Evolutionary conservation across 169 alveolate genomes (phyloP).

Genomic region (Eimeria tenella): DNA sequence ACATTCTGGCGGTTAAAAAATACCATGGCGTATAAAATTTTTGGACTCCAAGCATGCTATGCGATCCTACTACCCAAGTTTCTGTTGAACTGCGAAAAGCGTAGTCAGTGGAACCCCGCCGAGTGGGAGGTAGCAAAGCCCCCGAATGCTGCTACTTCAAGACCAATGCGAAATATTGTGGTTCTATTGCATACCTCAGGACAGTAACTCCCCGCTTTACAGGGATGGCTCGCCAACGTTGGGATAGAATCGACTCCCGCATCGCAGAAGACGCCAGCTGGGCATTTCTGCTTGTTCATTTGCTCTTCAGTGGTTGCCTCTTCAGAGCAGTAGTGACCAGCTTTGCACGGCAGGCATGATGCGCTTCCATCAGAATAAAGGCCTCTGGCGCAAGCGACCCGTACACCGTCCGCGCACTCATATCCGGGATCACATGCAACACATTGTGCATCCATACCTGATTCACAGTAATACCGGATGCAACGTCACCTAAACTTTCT

Average conservation of each 20-base stretch:
- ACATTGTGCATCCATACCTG: constrained; percentile 52
- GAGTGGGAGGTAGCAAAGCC: too few species aligned
- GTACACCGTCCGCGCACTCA: constrained; percentile 28
- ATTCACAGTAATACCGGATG: background rate
- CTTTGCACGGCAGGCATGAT: constrained; percentile 8
- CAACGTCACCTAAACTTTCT: too few species aligned
- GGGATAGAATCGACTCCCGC: constrained; percentile 44
- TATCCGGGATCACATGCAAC: constrained; percentile 38
- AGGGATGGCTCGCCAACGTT: constrained; percentile 58
- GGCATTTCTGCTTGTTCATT: constrained; percentile 66
- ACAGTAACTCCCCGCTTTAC: constrained; percentile 57
- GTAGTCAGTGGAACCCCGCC: too few species aligned
- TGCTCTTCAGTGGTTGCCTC: constrained; percentile 32
- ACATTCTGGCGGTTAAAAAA: background rate
- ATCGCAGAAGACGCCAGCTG: constrained; percentile 59
- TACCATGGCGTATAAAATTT: background rate
- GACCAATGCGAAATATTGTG: too few species aligned
- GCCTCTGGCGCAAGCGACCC: constrained; percentile 29
- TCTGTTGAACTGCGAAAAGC: too few species aligned
- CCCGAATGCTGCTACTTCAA: too few species aligned
- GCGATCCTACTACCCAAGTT: too few species aligned
- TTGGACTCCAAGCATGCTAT: too few species aligned
- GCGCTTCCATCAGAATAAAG: constrained; percentile 27
- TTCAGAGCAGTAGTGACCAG: constrained; percentile 59
- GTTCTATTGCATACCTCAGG: constrained; percentile 25